Percentiles rank a stretch among this genome's conserved stretches.
phyloP scores from a whole-genome alignment of 2,329 filamentous ascomycete genomes.

The Lithohypha guttulata region DNA sequence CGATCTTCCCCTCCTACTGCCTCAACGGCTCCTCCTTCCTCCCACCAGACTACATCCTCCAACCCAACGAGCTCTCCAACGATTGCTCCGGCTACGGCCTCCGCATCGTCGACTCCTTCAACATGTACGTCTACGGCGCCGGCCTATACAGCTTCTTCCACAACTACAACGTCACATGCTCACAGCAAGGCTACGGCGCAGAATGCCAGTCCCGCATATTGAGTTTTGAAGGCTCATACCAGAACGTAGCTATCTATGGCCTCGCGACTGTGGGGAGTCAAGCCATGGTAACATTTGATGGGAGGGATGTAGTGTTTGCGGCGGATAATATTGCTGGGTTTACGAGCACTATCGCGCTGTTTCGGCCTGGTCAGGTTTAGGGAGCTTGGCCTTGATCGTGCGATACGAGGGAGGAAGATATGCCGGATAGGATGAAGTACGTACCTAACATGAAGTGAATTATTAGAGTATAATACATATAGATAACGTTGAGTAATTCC shows the following conservation, averaged over 20 bases:
- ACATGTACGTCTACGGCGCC: slow-evolving; percentile 40
- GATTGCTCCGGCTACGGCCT: slow-evolving; percentile 38
- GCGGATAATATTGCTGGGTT: slow-evolving; percentile 10
- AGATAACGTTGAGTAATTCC: too few species aligned
- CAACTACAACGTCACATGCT: slow-evolving; percentile 38
- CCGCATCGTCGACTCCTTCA: slow-evolving; percentile 34
- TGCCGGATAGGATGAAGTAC: too few species aligned
- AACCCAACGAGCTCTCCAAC: slow-evolving; percentile 24
- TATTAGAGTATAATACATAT: too few species aligned
- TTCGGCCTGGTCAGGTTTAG: slow-evolving; percentile 3
- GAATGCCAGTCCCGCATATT: slow-evolving; percentile 42
- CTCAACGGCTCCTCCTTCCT: slow-evolving; percentile 3
- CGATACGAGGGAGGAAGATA: too few species aligned
- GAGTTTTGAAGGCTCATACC: slow-evolving; percentile 32
- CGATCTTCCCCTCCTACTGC: slow-evolving; percentile 23
- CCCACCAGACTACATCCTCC: slow-evolving; percentile 10
- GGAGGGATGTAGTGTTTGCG: slow-evolving; percentile 22
- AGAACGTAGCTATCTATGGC: slow-evolving; percentile 34
- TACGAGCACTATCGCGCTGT: slow-evolving; percentile 10
- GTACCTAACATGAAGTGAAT: too few species aligned
- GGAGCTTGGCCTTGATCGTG: background rate
- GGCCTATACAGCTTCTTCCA: slow-evolving; percentile 47
- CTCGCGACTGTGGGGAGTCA: slow-evolving; percentile 33
- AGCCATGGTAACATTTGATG: slow-evolving; percentile 5
- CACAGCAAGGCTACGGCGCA: slow-evolving; percentile 27